Percentiles rank a stretch among this genome's conserved stretches.
Evolutionary conservation across 2,329 filamentous ascomycete species (phyloP).

Genomic region (Sporothrix dimorphospora): DNA sequence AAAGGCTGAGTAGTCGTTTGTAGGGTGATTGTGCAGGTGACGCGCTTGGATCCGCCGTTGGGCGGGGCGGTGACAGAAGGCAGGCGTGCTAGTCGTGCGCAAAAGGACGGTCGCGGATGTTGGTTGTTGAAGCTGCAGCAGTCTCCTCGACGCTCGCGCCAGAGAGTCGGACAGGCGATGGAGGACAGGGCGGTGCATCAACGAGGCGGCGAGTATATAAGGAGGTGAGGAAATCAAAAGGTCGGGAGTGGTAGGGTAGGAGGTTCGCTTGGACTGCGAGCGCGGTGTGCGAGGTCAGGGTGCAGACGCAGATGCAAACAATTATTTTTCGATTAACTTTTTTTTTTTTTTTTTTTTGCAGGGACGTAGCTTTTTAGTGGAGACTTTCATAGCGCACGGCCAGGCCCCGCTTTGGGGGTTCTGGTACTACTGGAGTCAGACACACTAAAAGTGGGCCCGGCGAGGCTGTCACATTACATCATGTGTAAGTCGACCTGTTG

Average conservation of each 20-base stretch:
- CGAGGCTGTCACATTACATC: neutral
- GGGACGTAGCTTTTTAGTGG: neutral
- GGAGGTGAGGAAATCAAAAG: neutral
- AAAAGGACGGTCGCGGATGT: neutral
- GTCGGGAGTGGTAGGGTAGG: neutral
- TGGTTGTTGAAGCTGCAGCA: neutral
- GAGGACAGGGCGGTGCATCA: neutral
- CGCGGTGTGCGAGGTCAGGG: neutral
- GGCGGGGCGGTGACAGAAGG: neutral
- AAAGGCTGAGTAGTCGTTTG: neutral
- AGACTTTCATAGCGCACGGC: neutral
- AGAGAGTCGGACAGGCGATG: neutral
- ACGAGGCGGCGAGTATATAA: neutral
- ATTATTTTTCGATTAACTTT: neutral
- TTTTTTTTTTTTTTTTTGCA: neutral
- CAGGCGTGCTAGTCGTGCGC: neutral
- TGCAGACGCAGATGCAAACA: neutral
- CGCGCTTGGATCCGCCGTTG: neutral
- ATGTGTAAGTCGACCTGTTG: neutral
- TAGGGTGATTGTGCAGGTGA: neutral
- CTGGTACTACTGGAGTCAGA: neutral
- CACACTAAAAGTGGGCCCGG: neutral
- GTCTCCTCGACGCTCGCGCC: neutral
- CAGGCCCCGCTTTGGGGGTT: neutral
- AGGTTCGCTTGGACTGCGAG: neutral